Evolutionary conservation across 2,329 filamentous ascomycete species (phyloP), one percentile per base, ranked within the genome.

Genomic region (Fusarium heterosporum): DNA sequence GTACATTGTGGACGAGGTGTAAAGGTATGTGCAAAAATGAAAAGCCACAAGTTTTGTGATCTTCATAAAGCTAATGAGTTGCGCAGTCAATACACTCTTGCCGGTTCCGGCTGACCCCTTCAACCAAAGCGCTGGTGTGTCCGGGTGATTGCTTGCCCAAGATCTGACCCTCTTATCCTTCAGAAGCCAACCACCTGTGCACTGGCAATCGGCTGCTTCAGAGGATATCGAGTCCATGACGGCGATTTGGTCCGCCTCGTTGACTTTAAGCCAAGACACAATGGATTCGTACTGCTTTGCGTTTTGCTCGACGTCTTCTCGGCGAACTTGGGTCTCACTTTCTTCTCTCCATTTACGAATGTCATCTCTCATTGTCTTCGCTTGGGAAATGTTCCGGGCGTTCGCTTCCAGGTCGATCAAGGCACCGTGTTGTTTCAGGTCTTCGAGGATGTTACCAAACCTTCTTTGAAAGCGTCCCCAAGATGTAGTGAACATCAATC

Each of bases 391-490:
- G 5, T 75, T 47, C 1, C 46, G 54, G 0, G 78, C 75, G n/a
- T 73, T 79, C 0, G 76, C 78, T n/a, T 73, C 70, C 4, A 64
- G 64, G 32, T 80, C 77, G 6, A 80, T 65, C 1, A 80, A 54
- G 1, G 55, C 19, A 29, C 70, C 76, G 8, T 80, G 75, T 0
- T 41, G 47, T 8, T 76, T 67, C 26, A 80, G 26, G 13, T 79
- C 72, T 3, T 77, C 75, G 3, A 80, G 19, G 4, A 80, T 78
- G 12, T 59, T 59, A 5, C 73, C 62, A 9, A 80, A 80, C 0
- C 68, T 71, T 1, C 75, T 56, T 29, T 79, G 64, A n/a, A 81
- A 80, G 0, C 78, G 75, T 0, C 77, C 77, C 78, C 78, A 80
- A 0, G 78, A 78, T 0, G 76, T 77, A 1, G 72, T 32, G 14